These are phyloP conservation scores for Amborella trichopoda DNA, from an alignment of 164 flowering plant genomes.

Conservation along the genomic window DNA sequence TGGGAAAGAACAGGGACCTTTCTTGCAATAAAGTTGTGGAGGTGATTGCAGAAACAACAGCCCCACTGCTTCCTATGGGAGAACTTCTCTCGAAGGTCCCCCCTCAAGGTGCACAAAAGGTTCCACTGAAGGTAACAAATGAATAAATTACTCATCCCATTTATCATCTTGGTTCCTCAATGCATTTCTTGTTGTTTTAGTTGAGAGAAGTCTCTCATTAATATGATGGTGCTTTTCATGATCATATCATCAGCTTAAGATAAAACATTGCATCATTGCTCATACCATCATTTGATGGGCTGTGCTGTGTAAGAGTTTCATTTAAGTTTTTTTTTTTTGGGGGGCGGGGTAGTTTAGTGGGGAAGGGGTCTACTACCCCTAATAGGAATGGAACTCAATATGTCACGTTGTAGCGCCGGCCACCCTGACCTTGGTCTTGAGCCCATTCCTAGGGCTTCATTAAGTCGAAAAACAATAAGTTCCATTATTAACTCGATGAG, in stretches of 20 bases:
- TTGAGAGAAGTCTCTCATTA: not conserved
- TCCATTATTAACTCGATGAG: no score
- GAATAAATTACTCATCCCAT: not conserved
- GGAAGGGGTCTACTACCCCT: no score
- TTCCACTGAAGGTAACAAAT: not conserved
- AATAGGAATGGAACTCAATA: no score
- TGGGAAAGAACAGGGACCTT: conserved; percentile 66
- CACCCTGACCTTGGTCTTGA: no score
- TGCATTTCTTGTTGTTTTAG: not conserved
- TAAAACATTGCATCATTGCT: no score
- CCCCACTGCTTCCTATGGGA: conserved; percentile 68
- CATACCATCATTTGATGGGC: no score
- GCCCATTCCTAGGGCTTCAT: no score
- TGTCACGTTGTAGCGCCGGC: no score
- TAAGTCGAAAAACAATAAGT: no score
- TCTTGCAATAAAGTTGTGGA: conserved; percentile 89
- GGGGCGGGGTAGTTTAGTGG: no score
- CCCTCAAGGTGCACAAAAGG: conserved; percentile 15
- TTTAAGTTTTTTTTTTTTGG: no score
- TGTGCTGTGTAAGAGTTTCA: no score
- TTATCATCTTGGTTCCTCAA: not conserved
- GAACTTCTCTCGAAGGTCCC: conserved; percentile 75
- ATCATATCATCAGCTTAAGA: not conserved
- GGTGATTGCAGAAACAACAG: conserved; percentile 93
- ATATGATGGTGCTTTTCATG: not conserved